A percentile compares a stretch with the other conserved stretches of the same genome.
Conservation (phyloP, 2,329 filamentous ascomycete genomes). For the Neopestalotiopsis clavispora region DNA sequence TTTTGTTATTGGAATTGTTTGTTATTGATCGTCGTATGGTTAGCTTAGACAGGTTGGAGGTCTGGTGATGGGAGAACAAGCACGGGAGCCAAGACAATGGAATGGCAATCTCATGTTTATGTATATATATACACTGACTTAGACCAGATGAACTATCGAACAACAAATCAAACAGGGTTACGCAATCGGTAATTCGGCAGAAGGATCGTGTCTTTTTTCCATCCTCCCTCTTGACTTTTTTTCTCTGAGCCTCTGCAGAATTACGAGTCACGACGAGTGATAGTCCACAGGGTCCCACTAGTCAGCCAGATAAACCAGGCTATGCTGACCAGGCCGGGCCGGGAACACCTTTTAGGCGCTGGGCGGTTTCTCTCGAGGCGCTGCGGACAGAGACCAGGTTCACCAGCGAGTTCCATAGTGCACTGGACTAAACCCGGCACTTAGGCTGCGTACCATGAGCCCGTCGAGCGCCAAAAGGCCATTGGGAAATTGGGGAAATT, state of each 20-base stretch:
- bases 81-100: not conserved
- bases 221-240: not conserved
- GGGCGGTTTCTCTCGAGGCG: too few species aligned
- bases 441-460: not conserved
- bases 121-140: not conserved
- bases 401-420: too few species aligned
- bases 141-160: not conserved
- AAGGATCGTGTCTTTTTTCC: not conserved
- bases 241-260: conserved; percentile 2
- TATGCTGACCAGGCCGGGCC: conserved; percentile 7
- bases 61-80: not conserved
- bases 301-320: not conserved
- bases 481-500: not conserved
- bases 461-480: not conserved
- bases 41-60: not conserved
- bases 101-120: not conserved
- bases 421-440: too few species aligned
- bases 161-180: not conserved
- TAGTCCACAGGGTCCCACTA: conserved; percentile 6
- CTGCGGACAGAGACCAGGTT: too few species aligned
- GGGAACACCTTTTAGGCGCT: not conserved
- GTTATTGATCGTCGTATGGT: not conserved
- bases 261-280: conserved; percentile 5
- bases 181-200: conserved; percentile 1
- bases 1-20: not conserved